A percentile compares a stretch with the other conserved stretches of the same genome.
phyloP scores from a whole-genome alignment of 2,329 filamentous ascomycete genomes.

The Madurella fahalii region DNA sequence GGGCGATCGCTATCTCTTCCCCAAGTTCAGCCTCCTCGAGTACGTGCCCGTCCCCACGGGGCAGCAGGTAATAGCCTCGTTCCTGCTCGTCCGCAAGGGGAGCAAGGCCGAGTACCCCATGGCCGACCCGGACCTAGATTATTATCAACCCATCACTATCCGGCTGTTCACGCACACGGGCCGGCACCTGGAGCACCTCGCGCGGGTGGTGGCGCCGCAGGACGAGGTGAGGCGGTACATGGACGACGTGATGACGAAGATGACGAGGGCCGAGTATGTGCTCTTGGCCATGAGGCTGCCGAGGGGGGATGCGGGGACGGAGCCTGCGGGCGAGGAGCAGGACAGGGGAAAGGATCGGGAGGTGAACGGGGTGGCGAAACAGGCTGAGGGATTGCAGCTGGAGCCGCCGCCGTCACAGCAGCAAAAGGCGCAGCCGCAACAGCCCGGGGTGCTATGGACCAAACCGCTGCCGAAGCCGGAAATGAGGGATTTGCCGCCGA shows the following conservation, averaged over 20 bases:
- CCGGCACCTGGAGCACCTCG: slow-evolving; percentile 57
- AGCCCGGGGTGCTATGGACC: slow-evolving; percentile 33
- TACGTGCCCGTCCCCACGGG: slow-evolving; percentile 50
- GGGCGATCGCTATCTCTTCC: slow-evolving; percentile 74
- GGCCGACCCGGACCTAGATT: slow-evolving; percentile 61
- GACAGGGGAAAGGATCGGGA: not conserved
- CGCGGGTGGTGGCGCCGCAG: slow-evolving; percentile 57
- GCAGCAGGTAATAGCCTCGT: slow-evolving; percentile 66
- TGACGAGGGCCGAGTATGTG: slow-evolving; percentile 64
- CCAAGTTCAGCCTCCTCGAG: slow-evolving; percentile 73
- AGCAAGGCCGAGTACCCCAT: slow-evolving; percentile 58
- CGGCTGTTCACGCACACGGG: slow-evolving; percentile 52
- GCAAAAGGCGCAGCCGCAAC: slow-evolving; percentile 12
- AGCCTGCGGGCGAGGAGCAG: slow-evolving; percentile 13
- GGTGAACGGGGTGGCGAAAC: slow-evolving; percentile 14
- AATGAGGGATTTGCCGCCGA: slow-evolving; percentile 18
- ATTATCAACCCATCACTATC: slow-evolving; percentile 71
- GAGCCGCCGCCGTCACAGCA: slow-evolving; percentile 21
- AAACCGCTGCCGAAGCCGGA: slow-evolving; percentile 27
- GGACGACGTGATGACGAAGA: slow-evolving; percentile 66
- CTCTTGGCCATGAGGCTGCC: slow-evolving; percentile 64
- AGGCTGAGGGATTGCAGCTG: slow-evolving; percentile 16
- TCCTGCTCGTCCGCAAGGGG: slow-evolving; percentile 70
- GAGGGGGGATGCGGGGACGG: slow-evolving; percentile 32
- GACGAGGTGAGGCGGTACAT: slow-evolving; percentile 64